These are phyloP conservation scores for Nannizzia gypsea DNA, from an alignment of 2,329 filamentous ascomycete genomes.

Conservation along the genomic window DNA sequence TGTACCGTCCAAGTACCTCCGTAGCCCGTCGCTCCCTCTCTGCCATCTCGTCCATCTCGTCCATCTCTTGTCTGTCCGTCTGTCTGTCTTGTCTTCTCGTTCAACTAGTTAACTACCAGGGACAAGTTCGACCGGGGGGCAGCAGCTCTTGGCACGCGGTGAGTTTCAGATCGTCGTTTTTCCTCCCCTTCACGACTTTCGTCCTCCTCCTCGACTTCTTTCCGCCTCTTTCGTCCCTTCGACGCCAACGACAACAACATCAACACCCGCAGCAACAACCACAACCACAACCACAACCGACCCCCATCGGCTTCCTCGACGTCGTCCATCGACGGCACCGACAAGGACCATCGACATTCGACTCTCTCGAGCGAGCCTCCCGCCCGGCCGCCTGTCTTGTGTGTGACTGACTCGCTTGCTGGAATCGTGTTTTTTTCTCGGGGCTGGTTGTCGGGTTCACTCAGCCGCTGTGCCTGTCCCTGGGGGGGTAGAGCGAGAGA, in stretches of 20 bases:
- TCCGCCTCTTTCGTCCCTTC: too few relatives aligned
- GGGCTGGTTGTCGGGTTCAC: background rate
- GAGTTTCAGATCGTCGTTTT: slow-evolving; percentile 2
- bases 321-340: background rate
- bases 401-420: background rate
- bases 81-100: too few relatives aligned
- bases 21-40: too few relatives aligned
- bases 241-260: background rate
- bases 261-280: background rate
- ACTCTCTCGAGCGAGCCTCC: background rate
- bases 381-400: background rate
- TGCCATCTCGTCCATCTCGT: too few relatives aligned
- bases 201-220: background rate
- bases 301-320: too few relatives aligned
- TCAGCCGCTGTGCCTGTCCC: background rate
- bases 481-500: too few relatives aligned
- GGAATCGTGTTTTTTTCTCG: background rate
- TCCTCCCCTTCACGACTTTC: background rate
- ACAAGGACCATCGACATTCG: background rate
- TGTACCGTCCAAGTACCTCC: too few relatives aligned
- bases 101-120: too few relatives aligned
- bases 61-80: too few relatives aligned
- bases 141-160: background rate
- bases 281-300: background rate
- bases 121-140: too few relatives aligned